A percentile compares a stretch with the other conserved stretches of the same genome.
Evolutionary conservation across 257 asterid genomes (phyloP).

Genomic region (Fraxinus excelsior): DNA sequence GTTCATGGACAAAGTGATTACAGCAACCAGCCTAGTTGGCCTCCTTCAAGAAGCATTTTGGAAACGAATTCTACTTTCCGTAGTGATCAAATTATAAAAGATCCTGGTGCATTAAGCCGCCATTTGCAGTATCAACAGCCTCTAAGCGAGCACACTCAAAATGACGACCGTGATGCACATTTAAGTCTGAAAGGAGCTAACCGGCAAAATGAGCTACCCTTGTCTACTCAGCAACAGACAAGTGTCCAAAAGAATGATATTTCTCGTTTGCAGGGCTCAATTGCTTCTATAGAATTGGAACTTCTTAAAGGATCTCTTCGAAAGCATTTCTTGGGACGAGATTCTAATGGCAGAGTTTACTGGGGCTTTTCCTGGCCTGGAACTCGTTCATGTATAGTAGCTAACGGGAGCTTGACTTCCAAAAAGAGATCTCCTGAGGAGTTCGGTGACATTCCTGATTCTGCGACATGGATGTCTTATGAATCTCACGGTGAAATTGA

Average conservation of each 20-base stretch:
- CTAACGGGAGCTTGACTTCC: constrained; percentile 48
- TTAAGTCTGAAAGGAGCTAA: constrained; percentile 28
- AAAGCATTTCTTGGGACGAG: constrained; percentile 83
- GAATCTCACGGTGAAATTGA: constrained; percentile 64
- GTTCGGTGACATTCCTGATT: constrained; percentile 47
- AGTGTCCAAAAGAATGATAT: constrained; percentile 42
- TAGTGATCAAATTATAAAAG: constrained; percentile 16
- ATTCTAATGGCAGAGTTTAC: constrained; percentile 78
- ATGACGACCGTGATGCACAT: constrained; percentile 30
- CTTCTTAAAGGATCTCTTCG: constrained; percentile 61
- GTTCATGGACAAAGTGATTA: constrained; percentile 30
- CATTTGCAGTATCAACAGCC: constrained; percentile 35
- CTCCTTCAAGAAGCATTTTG: constrained; percentile 33
- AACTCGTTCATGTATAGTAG: constrained; percentile 64
- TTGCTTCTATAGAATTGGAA: constrained; percentile 62
- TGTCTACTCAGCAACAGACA: constrained; percentile 30
- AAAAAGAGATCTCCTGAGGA: constrained; percentile 47
- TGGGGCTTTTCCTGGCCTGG: constrained; percentile 64
- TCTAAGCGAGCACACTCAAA: constrained; percentile 35
- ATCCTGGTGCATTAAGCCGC: constrained; percentile 25
- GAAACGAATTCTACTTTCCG: not conserved
- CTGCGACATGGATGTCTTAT: constrained; percentile 70
- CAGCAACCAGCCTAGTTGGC: constrained; percentile 31
- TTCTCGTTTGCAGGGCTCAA: constrained; percentile 52
- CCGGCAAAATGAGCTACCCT: constrained; percentile 33